A percentile compares a stretch with the other conserved stretches of the same genome.
These are phyloP conservation scores for Fusarium nodosum DNA, from an alignment of 2,329 filamentous ascomycete genomes.

Conservation along the genomic window DNA sequence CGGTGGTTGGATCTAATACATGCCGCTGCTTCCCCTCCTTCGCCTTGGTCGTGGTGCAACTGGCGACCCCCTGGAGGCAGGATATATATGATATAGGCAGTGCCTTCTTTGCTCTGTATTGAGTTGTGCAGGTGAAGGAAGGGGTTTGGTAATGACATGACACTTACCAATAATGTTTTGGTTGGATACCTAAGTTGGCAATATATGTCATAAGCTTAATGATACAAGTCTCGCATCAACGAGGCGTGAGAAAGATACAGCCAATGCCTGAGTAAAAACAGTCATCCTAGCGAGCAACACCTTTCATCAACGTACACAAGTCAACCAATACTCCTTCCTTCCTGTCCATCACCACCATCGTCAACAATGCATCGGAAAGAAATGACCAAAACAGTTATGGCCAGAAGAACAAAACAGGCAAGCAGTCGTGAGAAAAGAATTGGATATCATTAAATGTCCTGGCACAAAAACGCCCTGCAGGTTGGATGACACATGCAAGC, in stretches of 20 bases:
- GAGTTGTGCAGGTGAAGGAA: neutral
- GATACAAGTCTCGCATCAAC: constrained; percentile 16
- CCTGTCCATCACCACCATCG: constrained; percentile 9
- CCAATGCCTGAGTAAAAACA: constrained; percentile 21
- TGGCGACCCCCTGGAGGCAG: neutral
- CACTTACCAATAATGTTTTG: neutral
- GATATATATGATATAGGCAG: neutral
- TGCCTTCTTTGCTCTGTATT: neutral
- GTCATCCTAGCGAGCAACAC: constrained; percentile 21
- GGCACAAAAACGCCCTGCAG: constrained; percentile 49
- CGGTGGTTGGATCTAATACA: neutral
- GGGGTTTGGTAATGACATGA: neutral
- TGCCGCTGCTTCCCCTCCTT: neutral
- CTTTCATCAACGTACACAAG: constrained; percentile 34
- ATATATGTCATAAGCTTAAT: constrained; percentile 18
- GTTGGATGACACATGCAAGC: constrained; percentile 42
- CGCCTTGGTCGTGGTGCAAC: neutral
- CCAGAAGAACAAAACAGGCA: constrained; percentile 13
- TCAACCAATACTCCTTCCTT: constrained; percentile 45
- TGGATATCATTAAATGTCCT: constrained; percentile 54
- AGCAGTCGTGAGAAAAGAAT: constrained; percentile 39
- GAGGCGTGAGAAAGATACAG: constrained; percentile 21
- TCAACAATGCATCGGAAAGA: constrained; percentile 23
- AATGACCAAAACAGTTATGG: constrained; percentile 10
- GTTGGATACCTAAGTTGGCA: neutral